Evolutionary conservation across 1,139 yeast genomes (phyloP).

Genomic region (Kurtzmaniella natalensis): DNA sequence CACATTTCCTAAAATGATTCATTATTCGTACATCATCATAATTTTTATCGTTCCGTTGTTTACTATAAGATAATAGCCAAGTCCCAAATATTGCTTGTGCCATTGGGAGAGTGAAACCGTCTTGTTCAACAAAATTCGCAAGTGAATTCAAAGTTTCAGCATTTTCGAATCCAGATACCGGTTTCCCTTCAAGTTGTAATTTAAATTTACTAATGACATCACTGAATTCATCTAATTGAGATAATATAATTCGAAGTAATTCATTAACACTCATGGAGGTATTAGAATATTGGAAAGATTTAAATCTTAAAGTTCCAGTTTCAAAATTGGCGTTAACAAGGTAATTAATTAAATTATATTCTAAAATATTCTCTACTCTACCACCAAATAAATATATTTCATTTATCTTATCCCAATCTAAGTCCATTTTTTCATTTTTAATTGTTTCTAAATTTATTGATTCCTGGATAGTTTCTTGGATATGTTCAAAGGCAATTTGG

Average conservation of each 20-base stretch:
- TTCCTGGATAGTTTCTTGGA: neutral
- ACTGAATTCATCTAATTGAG: constrained; percentile 7
- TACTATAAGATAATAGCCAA: constrained; percentile 17
- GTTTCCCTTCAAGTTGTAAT: neutral
- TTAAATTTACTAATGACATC: constrained; percentile 5
- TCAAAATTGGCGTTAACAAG: constrained; percentile 8
- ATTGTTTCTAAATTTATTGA: constrained; percentile 1
- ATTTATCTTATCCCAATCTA: constrained; percentile 10
- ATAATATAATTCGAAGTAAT: neutral
- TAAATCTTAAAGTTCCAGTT: constrained; percentile 6
- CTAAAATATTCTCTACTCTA: constrained; percentile 6
- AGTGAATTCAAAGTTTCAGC: constrained; percentile 14
- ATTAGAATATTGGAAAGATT: neutral
- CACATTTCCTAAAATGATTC: constrained; percentile 16
- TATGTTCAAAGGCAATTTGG: constrained; percentile 2
- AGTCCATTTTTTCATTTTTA: constrained; percentile 6
- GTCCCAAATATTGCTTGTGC: constrained; percentile 22
- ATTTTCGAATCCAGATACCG: constrained; percentile 4
- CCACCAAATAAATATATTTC: constrained; percentile 12
- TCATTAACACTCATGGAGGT: neutral
- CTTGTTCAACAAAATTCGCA: constrained; percentile 13
- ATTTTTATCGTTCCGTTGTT: constrained; percentile 9
- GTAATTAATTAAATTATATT: constrained; percentile 7
- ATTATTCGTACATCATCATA: constrained; percentile 16
- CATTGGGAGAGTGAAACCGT: constrained; percentile 18